Conservation (phyloP, 228 moss, liverwort and hornwort species). For the Sphagnum magellanicum region DNA sequence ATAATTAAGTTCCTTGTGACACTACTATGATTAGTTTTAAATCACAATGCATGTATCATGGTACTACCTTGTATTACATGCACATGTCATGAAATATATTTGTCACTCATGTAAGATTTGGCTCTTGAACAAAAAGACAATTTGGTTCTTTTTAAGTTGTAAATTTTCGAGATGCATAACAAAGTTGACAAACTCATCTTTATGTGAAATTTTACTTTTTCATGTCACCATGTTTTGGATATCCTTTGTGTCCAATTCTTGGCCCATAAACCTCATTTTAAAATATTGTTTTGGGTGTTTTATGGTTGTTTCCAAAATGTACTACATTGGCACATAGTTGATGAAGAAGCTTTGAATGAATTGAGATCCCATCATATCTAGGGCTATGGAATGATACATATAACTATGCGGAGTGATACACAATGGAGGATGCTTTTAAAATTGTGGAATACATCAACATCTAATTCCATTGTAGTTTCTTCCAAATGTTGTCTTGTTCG, state of each 20-base stretch:
- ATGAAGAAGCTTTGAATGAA: constrained; percentile 65
- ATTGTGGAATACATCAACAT: constrained; percentile 68
- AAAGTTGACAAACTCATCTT: no score
- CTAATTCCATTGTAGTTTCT: neutral
- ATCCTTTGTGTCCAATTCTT: no score
- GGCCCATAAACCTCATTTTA: neutral
- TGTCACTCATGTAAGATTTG: no score
- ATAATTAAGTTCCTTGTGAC: constrained; percentile 29
- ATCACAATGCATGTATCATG: neutral
- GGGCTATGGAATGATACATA: constrained; percentile 80
- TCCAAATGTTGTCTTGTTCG: neutral
- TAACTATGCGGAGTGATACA: constrained; percentile 66
- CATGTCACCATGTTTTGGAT: no score
- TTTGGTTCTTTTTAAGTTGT: no score
- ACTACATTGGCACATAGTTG: constrained; percentile 96
- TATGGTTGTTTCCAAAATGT: constrained; percentile 59
- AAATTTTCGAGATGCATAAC: no score
- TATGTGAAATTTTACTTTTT: no score
- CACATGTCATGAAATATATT: neutral
- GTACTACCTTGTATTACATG: neutral
- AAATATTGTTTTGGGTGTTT: neutral
- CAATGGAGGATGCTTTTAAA: constrained; percentile 68
- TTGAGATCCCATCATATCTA: constrained; percentile 84
- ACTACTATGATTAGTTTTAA: neutral
- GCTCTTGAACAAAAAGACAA: no score